A percentile compares a stretch with the other conserved stretches of the same genome.
These are phyloP conservation scores for Raffaelea albimanens DNA, from an alignment of 2,329 filamentous ascomycete species.

Conservation along the genomic window DNA sequence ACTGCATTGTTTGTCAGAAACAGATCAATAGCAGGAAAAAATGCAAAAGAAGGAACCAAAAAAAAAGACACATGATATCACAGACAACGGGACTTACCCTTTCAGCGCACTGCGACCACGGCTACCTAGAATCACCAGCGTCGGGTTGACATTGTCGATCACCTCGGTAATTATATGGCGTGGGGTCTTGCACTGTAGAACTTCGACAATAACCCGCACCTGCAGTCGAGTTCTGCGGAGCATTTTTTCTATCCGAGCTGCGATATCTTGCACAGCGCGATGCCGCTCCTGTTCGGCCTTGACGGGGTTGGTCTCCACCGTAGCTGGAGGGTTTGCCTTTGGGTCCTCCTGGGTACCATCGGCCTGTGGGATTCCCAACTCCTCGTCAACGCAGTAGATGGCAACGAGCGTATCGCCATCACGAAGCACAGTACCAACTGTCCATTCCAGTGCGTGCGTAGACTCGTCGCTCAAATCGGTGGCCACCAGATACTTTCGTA, in stretches of 20 bases:
- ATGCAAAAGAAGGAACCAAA: not conserved
- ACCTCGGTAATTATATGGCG: constrained; percentile 95
- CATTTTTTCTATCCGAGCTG: constrained; percentile 72
- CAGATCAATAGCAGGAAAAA: not conserved
- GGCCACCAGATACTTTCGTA: constrained; percentile 89
- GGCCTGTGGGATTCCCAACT: constrained; percentile 50
- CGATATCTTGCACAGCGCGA: constrained; percentile 74
- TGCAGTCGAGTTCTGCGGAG: constrained; percentile 86
- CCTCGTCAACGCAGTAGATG: constrained; percentile 90
- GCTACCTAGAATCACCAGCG: constrained; percentile 85
- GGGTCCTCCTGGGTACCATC: constrained; percentile 5
- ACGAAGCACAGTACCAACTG: constrained; percentile 85
- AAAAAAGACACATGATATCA: no score
- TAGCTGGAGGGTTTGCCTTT: constrained; percentile 33
- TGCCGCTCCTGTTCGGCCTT: constrained; percentile 70
- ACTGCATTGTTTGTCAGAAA: constrained; percentile 31
- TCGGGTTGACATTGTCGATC: constrained; percentile 87
- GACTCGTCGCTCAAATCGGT: constrained; percentile 93
- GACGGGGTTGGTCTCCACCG: constrained; percentile 38
- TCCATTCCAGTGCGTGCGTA: constrained; percentile 93
- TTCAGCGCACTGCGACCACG: constrained; percentile 86
- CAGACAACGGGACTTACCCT: constrained; percentile 52
- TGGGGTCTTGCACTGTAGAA: constrained; percentile 96
- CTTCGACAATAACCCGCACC: constrained; percentile 87
- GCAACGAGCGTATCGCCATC: constrained; percentile 91